Conservation (phyloP, 352 stramenopile species). For the Globisporangium radiosum region DNA sequence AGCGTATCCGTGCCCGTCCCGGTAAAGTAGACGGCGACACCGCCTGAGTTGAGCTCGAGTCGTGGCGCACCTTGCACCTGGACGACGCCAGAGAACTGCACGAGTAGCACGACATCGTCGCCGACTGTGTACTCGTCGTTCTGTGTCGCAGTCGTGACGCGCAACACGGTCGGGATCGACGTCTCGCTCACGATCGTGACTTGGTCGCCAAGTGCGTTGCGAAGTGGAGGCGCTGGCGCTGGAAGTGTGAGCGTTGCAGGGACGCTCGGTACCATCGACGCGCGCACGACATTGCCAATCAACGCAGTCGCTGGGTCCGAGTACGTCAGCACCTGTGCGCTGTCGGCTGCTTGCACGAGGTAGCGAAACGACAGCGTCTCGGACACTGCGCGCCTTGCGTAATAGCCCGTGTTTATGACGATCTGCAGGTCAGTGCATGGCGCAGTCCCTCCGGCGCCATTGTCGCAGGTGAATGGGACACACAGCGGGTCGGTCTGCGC, state of each 20-base stretch:
- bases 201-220: conserved; percentile 3
- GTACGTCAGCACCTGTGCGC: conserved; percentile 20
- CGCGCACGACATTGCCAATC: conserved; percentile 33
- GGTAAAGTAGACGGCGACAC: conserved; percentile 37
- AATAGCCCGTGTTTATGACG: conserved; percentile 40
- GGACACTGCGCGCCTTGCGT: conserved; percentile 24
- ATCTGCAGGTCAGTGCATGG: conserved; percentile 32
- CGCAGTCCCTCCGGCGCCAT: conserved; percentile 18
- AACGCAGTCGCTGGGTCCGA: conserved; percentile 20
- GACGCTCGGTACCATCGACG: conserved; percentile 27
- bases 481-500: conserved; percentile 21
- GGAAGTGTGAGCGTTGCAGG: conserved; percentile 25
- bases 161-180: conserved; percentile 27
- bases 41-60: conserved; percentile 66
- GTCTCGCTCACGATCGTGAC: conserved; percentile 28
- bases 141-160: conserved; percentile 32
- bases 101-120: conserved; percentile 48
- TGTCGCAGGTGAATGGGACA: conserved; percentile 40
- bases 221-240: conserved; percentile 7
- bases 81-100: conserved; percentile 47
- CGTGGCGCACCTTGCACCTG: conserved; percentile 39
- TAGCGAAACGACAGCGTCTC: conserved; percentile 54
- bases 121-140: conserved; percentile 55
- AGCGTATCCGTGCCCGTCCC: conserved; percentile 40
- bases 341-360: conserved; percentile 33